Conservation (phyloP, 2,329 filamentous ascomycete genomes). For the Rhynchosporium secalis region DNA sequence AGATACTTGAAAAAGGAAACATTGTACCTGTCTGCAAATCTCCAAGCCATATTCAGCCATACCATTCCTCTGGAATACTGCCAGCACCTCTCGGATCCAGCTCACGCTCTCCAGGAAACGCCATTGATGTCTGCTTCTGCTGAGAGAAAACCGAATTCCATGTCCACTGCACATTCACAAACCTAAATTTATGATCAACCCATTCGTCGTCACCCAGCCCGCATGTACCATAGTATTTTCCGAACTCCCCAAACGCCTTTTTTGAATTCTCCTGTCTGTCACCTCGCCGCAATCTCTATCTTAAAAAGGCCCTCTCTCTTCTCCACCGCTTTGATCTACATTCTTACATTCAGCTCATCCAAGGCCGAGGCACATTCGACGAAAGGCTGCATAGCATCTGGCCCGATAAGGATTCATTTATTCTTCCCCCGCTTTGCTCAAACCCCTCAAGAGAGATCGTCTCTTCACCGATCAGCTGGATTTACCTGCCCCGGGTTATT, state of each 20-base stretch:
- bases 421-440: conserved; percentile 3
- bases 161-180: conserved; percentile 10
- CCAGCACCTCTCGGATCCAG: conserved; percentile 13
- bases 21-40: conserved; percentile 1
- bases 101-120: conserved; percentile 25
- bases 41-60: conserved; percentile 9
- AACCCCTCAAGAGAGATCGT: conserved; percentile 11
- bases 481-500: conserved; percentile 15
- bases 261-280: conserved; percentile 1
- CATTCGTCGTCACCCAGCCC: conserved; percentile 11
- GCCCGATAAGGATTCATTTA: conserved; percentile 7
- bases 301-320: conserved; percentile 15
- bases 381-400: conserved; percentile 7
- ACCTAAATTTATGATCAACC: conserved; percentile 15
- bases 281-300: not conserved
- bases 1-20: too few relatives aligned
- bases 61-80: conserved; percentile 5
- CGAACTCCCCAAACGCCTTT: conserved; percentile 8
- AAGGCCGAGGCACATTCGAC: conserved; percentile 13
- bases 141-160: conserved; percentile 12
- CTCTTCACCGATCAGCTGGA: conserved; percentile 18
- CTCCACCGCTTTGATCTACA: conserved; percentile 14
- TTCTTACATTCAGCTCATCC: conserved; percentile 16
- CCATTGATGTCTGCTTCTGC: conserved; percentile 21
- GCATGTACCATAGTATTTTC: conserved; percentile 14